Base-by-base conservation (phyloP, 495 filamentous ascomycete genomes). In the Trichodelitschia bisporula region DNA sequence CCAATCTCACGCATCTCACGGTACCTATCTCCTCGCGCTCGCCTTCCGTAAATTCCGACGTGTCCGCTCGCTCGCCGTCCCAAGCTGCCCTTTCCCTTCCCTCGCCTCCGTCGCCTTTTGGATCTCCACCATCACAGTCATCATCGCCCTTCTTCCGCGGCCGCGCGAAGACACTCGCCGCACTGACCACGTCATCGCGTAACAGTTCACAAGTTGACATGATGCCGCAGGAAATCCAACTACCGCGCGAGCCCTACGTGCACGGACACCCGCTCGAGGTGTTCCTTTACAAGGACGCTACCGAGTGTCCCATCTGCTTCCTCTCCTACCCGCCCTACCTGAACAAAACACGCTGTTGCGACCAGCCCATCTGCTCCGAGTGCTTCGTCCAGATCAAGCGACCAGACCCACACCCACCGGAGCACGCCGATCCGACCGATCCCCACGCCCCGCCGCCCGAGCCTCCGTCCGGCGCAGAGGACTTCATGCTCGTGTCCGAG, bases 301-400 rank as follows among this genome's bases (percentile, higher is more conserved):
- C 59, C 23, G 86, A 97, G 53, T 97, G 86, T 45, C 84, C 89
- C 14, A 90, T 97, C 32, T 97, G 86, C 55, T 89, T 93, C 47
- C 54, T 97, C 16, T 84, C 80, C 45, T 97, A 92, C 40, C 86
- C 86, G 2, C 83, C 84, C 2, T 90, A 89, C 45, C 57, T 95
- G n/a, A 95, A 97, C 47, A 75, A 72, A 28, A 95, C 86, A 2
- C 59, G 86, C 39, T 97, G 86, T 46, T 97, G 86, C 48, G 84
- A 91, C 42, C 86, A 97, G 46, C 62, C 79, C 4, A 95, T 97
- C 34, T 97, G 86, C 55, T 95, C 86, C 28, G 86, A 97, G 54
- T 97, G 86, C 47, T 97, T 97, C 42, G 89, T 97, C 5, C 86
- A 97, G 46, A 97, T 97, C 46, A 97, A 91, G 55, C 67, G 86